A percentile compares a stretch with the other conserved stretches of the same genome.
Evolutionary conservation across 2,329 filamentous ascomycete species (phyloP).

Genomic region (Bisporella sp.): DNA sequence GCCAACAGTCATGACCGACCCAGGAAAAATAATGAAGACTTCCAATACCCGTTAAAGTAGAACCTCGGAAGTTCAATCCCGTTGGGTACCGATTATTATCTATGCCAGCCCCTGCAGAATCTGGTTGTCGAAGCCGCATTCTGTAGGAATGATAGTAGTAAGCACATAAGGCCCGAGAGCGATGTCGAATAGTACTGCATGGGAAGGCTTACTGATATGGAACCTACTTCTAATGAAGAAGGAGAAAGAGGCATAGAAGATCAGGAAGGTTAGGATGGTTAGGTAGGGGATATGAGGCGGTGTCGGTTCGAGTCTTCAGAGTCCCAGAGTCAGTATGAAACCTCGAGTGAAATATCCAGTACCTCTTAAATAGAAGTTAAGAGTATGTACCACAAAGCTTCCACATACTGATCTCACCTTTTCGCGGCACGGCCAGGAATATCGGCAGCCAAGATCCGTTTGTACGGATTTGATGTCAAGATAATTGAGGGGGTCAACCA

Average conservation of each 20-base stretch:
- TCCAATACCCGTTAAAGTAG: conserved; percentile 25
- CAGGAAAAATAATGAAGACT: conserved; percentile 18
- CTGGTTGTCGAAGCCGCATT: conserved; percentile 61
- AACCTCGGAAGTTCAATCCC: conserved; percentile 59
- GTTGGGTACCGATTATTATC: conserved; percentile 63
- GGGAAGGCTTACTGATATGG: conserved; percentile 52
- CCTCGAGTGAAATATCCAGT: too few relatives aligned
- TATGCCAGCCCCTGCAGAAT: conserved; percentile 66
- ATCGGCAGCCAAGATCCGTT: too few relatives aligned
- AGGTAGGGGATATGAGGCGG: conserved; percentile 51
- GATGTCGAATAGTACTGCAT: conserved; percentile 61
- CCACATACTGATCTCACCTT: too few relatives aligned
- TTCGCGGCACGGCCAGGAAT: too few relatives aligned
- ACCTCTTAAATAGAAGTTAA: too few relatives aligned
- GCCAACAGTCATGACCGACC: conserved; percentile 21
- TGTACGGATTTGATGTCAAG: too few relatives aligned
- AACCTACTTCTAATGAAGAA: conserved; percentile 51
- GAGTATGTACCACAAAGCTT: too few relatives aligned
- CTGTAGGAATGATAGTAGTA: conserved; percentile 50
- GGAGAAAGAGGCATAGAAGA: conserved; percentile 51
- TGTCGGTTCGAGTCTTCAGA: conserved; percentile 38
- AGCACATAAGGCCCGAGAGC: conserved; percentile 64
- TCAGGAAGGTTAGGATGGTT: conserved; percentile 50
- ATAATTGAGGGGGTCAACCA: too few relatives aligned
- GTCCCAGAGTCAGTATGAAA: too few relatives aligned